phyloP scores from a whole-genome alignment of 2,329 filamentous ascomycete genomes.

The Cladosporium sp. region DNA sequence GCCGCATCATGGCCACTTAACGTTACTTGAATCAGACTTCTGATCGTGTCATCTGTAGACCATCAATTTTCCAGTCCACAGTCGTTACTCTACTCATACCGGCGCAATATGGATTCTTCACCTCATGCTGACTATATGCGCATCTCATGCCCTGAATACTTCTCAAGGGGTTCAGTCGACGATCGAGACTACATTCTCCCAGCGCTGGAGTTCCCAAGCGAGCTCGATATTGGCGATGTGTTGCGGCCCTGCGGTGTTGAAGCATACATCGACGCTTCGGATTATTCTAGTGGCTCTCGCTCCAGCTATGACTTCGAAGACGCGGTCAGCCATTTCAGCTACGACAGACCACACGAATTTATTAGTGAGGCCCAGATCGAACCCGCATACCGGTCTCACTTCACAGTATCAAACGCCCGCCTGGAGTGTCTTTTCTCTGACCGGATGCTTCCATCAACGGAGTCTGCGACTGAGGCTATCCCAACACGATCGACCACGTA shows the following conservation, averaged over 20 bases:
- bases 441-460: neutral
- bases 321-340: conserved; percentile 7
- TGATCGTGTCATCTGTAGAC: too few relatives aligned
- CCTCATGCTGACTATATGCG: neutral
- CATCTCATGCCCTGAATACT: neutral
- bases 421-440: neutral
- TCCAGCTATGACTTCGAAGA: conserved; percentile 4
- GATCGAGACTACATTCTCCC: neutral
- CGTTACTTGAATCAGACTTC: too few relatives aligned
- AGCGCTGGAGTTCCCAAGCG: neutral
- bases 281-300: neutral
- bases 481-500: neutral
- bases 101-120: neutral
- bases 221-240: conserved; percentile 1
- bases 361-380: too few relatives aligned
- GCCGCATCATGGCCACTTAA: too few relatives aligned
- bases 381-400: too few relatives aligned
- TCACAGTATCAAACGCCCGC: neutral
- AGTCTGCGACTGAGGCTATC: neutral
- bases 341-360: too few relatives aligned
- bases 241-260: neutral
- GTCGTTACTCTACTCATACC: too few relatives aligned
- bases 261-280: neutral
- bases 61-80: too few relatives aligned
- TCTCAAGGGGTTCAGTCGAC: neutral